Evolutionary conservation across 2,329 filamentous ascomycete species (phyloP).

Genomic region (Calonectria pauciramosa): DNA sequence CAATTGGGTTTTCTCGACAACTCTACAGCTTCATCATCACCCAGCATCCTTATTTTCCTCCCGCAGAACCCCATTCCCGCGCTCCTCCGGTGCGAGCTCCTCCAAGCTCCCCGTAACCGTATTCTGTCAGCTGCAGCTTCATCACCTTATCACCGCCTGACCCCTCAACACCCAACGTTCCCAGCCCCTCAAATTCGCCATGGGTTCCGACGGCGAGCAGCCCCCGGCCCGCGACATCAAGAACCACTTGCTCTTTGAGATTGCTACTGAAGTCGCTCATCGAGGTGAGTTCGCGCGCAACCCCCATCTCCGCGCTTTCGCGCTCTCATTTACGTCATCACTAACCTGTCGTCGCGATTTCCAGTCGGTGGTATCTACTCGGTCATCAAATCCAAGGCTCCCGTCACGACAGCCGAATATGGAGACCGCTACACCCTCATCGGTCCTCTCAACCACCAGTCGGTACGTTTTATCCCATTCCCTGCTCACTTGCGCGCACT

Average conservation of each 20-base stretch:
- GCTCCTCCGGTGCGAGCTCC: constrained; percentile 20
- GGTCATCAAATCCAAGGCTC: constrained; percentile 98
- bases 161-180: constrained; percentile 23
- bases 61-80: constrained; percentile 18
- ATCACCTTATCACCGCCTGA: constrained; percentile 26
- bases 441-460: constrained; percentile 91
- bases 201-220: constrained; percentile 62
- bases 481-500: constrained; percentile 9
- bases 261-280: constrained; percentile 97
- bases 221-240: constrained; percentile 79
- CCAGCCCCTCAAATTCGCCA: constrained; percentile 46
- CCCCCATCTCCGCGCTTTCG: constrained; percentile 16
- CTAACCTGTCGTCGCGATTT: constrained; percentile 27
- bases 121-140: constrained; percentile 7
- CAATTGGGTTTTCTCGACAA: constrained; percentile 41
- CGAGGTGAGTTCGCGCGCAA: constrained; percentile 72
- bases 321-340: constrained; percentile 22
- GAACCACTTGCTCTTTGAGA: constrained; percentile 96
- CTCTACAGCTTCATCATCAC: constrained; percentile 43
- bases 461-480: constrained; percentile 68
- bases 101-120: constrained; percentile 12
- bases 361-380: constrained; percentile 98
- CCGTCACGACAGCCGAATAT: constrained; percentile 98
- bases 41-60: constrained; percentile 30
- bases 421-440: constrained; percentile 96